phyloP scores from a whole-genome alignment of 2,329 filamentous ascomycete genomes.

The Diplodia corticola region DNA sequence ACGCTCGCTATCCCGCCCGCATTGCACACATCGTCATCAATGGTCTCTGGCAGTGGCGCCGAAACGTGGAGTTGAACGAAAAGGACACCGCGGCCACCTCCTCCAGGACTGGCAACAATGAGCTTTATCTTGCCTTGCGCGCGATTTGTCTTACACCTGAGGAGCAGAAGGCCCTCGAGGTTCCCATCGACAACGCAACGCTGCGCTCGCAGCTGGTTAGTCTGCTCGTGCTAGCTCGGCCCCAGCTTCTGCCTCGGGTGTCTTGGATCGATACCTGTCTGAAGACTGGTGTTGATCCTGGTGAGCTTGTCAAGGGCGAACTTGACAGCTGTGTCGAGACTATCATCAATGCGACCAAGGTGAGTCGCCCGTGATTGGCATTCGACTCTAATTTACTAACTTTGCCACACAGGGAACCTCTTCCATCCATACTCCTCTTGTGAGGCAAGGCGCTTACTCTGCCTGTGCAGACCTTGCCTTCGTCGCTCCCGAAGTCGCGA shows the following conservation, averaged over 20 bases:
- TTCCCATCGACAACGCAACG: constrained; percentile 48
- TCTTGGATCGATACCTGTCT: constrained; percentile 91
- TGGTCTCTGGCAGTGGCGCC: constrained; percentile 80
- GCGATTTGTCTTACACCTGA: constrained; percentile 63
- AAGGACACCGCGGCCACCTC: constrained; percentile 73
- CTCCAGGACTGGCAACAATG: constrained; percentile 63
- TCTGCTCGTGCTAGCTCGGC: constrained; percentile 74
- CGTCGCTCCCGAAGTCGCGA: constrained; percentile 81
- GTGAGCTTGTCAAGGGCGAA: constrained; percentile 67
- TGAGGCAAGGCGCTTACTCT: constrained; percentile 73
- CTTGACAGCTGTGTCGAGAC: constrained; percentile 67
- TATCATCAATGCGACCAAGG: constrained; percentile 60
- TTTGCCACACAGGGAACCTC: constrained; percentile 27
- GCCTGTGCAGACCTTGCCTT: constrained; percentile 91
- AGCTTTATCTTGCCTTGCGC: constrained; percentile 62
- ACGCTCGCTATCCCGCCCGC: constrained; percentile 58
- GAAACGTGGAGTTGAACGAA: constrained; percentile 65
- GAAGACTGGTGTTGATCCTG: constrained; percentile 78
- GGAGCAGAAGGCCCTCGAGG: constrained; percentile 49
- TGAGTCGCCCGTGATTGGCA: constrained; percentile 42
- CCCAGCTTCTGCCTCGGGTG: constrained; percentile 72
- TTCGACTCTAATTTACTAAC: background rate
- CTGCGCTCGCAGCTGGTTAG: constrained; percentile 72
- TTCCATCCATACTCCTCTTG: constrained; percentile 31
- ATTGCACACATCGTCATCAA: constrained; percentile 66